These are phyloP conservation scores for Spergularia marina DNA, from an alignment of 148 eudicot species.

Conservation along the genomic window DNA sequence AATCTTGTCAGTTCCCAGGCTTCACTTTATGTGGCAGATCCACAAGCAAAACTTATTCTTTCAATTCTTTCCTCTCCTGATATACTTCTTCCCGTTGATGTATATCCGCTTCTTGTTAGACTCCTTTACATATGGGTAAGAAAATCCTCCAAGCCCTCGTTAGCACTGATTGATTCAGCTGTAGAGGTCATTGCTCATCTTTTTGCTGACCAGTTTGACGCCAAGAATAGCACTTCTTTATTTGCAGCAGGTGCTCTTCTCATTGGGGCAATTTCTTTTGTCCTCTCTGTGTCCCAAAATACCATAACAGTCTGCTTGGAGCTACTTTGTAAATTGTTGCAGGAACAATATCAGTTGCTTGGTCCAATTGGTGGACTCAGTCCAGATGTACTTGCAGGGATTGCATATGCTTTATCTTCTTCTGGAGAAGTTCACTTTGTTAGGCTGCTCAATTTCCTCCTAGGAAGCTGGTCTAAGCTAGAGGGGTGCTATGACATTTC, in stretches of 20 bases:
- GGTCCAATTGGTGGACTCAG: constrained; percentile 42
- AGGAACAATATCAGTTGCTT: constrained; percentile 42
- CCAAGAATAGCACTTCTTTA: constrained; percentile 34
- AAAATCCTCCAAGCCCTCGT: constrained; percentile 65
- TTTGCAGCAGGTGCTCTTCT: constrained; percentile 68
- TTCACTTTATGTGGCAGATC: constrained; percentile 84
- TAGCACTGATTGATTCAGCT: constrained; percentile 48
- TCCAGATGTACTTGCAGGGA: constrained; percentile 71
- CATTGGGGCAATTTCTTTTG: constrained; percentile 63
- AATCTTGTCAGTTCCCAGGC: constrained; percentile 45
- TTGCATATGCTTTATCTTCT: constrained; percentile 82
- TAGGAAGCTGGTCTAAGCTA: constrained; percentile 53
- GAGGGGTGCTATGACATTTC: constrained; percentile 44
- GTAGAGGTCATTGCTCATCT: constrained; percentile 40
- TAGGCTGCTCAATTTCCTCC: constrained; percentile 48
- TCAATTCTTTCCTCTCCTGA: constrained; percentile 60
- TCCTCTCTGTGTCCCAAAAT: constrained; percentile 47
- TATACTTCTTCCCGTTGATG: constrained; percentile 51
- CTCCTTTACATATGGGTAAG: constrained; percentile 88
- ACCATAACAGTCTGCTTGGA: constrained; percentile 55
- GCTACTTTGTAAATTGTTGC: constrained; percentile 56
- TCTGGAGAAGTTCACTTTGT: constrained; percentile 40
- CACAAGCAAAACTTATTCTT: constrained; percentile 82
- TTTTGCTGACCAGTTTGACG: constrained; percentile 33
- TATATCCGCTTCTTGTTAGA: constrained; percentile 70